These are phyloP conservation scores for Hypomyces perniciosus DNA, from an alignment of 2,329 filamentous ascomycete genomes.

Conservation along the genomic window DNA sequence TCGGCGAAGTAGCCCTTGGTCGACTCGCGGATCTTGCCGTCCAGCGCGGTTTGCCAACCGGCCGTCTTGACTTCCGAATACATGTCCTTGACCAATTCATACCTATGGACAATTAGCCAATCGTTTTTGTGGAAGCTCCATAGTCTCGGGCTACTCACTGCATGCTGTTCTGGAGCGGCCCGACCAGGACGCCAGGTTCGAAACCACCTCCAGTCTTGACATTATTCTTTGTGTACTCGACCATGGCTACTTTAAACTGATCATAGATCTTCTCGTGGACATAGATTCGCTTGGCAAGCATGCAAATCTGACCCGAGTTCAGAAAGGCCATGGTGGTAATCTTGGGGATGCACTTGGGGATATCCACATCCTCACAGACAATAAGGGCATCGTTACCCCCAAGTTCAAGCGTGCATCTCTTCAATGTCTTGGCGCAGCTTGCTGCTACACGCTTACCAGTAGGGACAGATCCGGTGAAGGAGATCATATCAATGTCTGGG, in stretches of 20 bases:
- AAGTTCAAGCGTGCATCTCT: conserved; percentile 60
- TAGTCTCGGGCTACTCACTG: conserved; percentile 36
- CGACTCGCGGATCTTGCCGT: conserved; percentile 19
- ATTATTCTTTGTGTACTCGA: conserved; percentile 35
- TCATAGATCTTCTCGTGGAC: conserved; percentile 54
- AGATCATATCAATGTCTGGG: conserved; percentile 54
- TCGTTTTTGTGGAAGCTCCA: too few relatives aligned
- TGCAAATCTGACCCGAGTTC: conserved; percentile 54
- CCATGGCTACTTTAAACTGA: conserved; percentile 41
- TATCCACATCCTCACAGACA: conserved; percentile 42
- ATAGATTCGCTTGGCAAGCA: conserved; percentile 53
- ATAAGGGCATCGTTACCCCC: conserved; percentile 61
- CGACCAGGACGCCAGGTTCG: conserved; percentile 38
- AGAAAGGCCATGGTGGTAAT: conserved; percentile 40
- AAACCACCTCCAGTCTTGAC: conserved; percentile 41
- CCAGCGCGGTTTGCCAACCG: conserved; percentile 26
- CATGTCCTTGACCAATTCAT: conserved; percentile 6
- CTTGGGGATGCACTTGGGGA: conserved; percentile 28
- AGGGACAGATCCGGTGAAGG: conserved; percentile 67
- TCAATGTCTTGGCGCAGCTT: conserved; percentile 57
- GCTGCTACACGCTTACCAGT: conserved; percentile 71
- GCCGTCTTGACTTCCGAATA: conserved; percentile 30
- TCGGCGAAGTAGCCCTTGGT: conserved; percentile 23
- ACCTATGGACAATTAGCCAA: background rate
- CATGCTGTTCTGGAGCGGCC: conserved; percentile 55